Evolutionary conservation across 2,329 filamentous ascomycete genomes (phyloP), one percentile per base, ranked within the genome.

Genomic region (Cladosporium phlei): DNA sequence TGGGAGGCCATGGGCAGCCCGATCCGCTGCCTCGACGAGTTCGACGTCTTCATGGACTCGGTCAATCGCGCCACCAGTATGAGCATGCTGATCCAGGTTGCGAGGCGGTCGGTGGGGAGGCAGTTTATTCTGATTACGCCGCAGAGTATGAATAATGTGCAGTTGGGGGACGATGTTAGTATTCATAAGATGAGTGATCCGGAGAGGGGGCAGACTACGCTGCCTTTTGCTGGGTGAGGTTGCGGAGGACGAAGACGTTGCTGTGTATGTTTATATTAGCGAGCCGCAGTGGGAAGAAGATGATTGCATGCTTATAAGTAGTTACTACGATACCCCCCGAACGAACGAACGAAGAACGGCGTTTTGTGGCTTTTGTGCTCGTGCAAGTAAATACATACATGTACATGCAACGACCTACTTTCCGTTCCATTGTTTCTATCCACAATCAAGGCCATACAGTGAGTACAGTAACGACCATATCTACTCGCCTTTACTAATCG

Each of bases 1-100:
- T 98, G 93, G 93, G 93, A 98, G 63, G 91, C 93, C 22, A 98
- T 98, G 85, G 91, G 93, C 9, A 94, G 89, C 14, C 91, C 90
- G 0, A 85, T 98, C 51, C 82, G 93, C 46, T 98, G 93, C 61
- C 75, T 98, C 45, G 93, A 98, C 67, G 93, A 98, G 68, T 98
- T 97, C 62, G 93, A 98, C 64, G 93, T 98, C 24, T 98, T 96
- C 74, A 98, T 98, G 93, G 93, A 98, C 68, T 88, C 85, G 56
- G 88, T 97, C 49, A 98, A 98, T 67, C 82, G 93, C 51, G 88
- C 86, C 47, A 86, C 94, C 57, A 94, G 88, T 63, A 95, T 95
- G 58, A 86, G 86, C 53, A 88, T 98, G 85, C 86, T 98, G 66
- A 89, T 96, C 57, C 78, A 82, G 49, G 87, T 88, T 14, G 93